phyloP scores from a whole-genome alignment of 2,329 filamentous ascomycete species.

The Xylaria hypoxylon region DNA sequence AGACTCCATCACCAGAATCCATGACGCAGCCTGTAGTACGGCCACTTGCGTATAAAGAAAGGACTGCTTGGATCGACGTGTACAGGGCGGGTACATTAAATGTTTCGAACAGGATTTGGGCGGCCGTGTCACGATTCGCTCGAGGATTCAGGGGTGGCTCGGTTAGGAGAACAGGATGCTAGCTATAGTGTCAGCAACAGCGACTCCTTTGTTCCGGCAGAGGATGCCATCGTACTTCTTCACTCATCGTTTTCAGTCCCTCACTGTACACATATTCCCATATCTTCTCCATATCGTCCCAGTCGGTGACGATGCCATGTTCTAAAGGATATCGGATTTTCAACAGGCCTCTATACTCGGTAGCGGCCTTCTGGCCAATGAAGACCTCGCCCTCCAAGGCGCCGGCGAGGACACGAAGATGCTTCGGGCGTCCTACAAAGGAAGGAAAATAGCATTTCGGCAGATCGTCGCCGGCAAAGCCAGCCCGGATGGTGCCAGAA shows the following conservation, averaged over 20 bases:
- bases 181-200: conserved; percentile 31
- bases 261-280: conserved; percentile 98
- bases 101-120: conserved; percentile 97
- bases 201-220: neutral
- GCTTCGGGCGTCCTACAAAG: conserved; percentile 95
- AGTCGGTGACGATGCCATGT: conserved; percentile 98
- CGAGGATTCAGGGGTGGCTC: conserved; percentile 96
- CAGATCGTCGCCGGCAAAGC: conserved; percentile 94
- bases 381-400: conserved; percentile 97
- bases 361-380: conserved; percentile 88
- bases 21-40: conserved; percentile 96
- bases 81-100: conserved; percentile 98
- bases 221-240: conserved; percentile 73
- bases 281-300: conserved; percentile 99
- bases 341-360: conserved; percentile 88
- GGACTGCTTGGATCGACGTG: conserved; percentile 95
- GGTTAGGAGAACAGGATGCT: conserved; percentile 95
- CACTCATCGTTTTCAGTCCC: conserved; percentile 94
- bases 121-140: conserved; percentile 94
- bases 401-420: conserved; percentile 93
- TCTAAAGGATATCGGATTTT: conserved; percentile 97
- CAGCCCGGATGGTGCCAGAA: conserved; percentile 95
- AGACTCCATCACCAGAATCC: conserved; percentile 95
- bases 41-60: conserved; percentile 95
- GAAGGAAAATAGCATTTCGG: conserved; percentile 98